phyloP scores from a whole-genome alignment of 257 asterid genomes.

The Solanum gandarillasii region DNA sequence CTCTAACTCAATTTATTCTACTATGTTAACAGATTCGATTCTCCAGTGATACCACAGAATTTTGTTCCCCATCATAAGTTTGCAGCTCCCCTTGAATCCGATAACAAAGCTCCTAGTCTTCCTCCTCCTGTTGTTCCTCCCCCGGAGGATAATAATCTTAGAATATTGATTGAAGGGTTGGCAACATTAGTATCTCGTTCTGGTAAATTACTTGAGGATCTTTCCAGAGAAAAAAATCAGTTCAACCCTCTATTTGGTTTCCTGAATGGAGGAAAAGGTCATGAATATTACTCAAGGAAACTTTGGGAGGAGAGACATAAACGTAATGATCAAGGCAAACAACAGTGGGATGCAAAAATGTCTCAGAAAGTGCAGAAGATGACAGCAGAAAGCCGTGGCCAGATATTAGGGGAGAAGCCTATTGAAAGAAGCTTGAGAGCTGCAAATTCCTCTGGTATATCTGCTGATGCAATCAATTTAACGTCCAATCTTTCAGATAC shows the following conservation, averaged over 20 bases:
- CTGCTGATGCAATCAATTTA: conserved; percentile 48
- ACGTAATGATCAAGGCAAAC: conserved; percentile 37
- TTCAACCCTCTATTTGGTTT: conserved; percentile 69
- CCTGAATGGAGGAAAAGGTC: conserved; percentile 75
- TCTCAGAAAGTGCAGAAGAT: conserved; percentile 42
- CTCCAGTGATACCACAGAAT: conserved; percentile 76
- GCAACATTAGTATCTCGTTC: conserved; percentile 93
- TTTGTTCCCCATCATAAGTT: conserved; percentile 74
- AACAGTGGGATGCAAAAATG: conserved; percentile 31
- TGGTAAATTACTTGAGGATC: conserved; percentile 89
- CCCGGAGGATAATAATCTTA: conserved; percentile 73
- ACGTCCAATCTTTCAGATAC: conserved; percentile 75
- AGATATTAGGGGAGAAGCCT: conserved; percentile 82
- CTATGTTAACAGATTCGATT: conserved; percentile 48
- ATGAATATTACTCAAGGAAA: conserved; percentile 64
- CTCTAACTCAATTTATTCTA: not conserved
- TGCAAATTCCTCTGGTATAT: conserved; percentile 30
- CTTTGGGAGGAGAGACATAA: conserved; percentile 94
- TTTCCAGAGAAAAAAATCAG: conserved; percentile 79
- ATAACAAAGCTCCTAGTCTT: conserved; percentile 22
- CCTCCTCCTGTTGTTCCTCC: conserved; percentile 71
- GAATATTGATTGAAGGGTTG: conserved; percentile 84
- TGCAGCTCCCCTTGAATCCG: conserved; percentile 40
- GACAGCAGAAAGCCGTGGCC: conserved; percentile 87
- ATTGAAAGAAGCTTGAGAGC: conserved; percentile 54